phyloP scores from a whole-genome alignment of 768 basidiomycete species.

The Gloeostereum incarnatum region DNA sequence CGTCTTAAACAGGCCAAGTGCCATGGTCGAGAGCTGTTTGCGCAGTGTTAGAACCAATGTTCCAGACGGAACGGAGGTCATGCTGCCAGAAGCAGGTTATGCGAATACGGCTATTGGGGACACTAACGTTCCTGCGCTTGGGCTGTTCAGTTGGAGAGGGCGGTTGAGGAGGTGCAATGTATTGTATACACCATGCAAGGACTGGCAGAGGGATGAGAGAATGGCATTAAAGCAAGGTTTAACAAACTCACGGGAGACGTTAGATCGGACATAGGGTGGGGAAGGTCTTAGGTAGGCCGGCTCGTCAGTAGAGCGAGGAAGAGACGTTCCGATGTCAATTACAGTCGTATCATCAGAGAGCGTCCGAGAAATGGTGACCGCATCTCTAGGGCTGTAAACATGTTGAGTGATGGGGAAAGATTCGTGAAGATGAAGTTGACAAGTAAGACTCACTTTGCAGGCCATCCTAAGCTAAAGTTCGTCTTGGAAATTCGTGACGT shows the following conservation, averaged over 20 bases:
- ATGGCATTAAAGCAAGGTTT: constrained; percentile 8
- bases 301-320: constrained; percentile 85
- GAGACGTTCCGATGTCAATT: constrained; percentile 88
- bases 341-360: constrained; percentile 75
- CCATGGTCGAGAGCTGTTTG: constrained; percentile 83
- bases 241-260: constrained; percentile 54
- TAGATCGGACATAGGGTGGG: constrained; percentile 87
- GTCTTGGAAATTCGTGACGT: constrained; percentile 83
- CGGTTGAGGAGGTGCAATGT: constrained; percentile 29
- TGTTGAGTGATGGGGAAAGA: constrained; percentile 7
- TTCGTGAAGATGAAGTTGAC: constrained; percentile 1
- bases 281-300: constrained; percentile 87
- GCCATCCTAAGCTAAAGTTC: constrained; percentile 92
- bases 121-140: constrained; percentile 24
- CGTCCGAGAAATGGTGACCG: constrained; percentile 86
- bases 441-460: constrained; percentile 70
- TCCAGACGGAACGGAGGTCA: constrained; percentile 84
- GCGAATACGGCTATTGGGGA: constrained; percentile 38
- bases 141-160: constrained; percentile 17
- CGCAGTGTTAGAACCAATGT: constrained; percentile 54
- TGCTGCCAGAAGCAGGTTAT: constrained; percentile 96
- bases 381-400: constrained; percentile 73
- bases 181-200: constrained; percentile 92
- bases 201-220: constrained; percentile 30
- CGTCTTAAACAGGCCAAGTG: constrained; percentile 73